Base-by-base conservation (phyloP, 768 basidiomycete species). In the Tephrocybe sp. region DNA sequence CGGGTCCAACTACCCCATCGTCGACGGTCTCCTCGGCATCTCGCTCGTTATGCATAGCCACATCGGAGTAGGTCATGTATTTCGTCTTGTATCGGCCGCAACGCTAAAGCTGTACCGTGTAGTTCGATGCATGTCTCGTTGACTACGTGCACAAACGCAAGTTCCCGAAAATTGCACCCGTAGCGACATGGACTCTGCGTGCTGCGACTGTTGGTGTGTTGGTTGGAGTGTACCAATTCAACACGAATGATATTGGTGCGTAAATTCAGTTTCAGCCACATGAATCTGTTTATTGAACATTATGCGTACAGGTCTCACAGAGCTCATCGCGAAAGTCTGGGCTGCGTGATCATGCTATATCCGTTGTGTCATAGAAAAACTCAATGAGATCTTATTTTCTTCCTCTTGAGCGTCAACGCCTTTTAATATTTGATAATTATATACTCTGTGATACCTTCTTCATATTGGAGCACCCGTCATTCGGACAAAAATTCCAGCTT, bases 171-270 rank as follows among this genome's bases (percentile, higher is more conserved):
- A 45, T 93, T 52, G 94, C 91, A 10, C 82, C 75, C 1, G 48
- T 85, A 40, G 61, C 68, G 11, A 83, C 74, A n/a, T 98, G 96
- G 96, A 67, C 75, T 7, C 75, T 98, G 49, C 80, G 93, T 41
- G 69, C 81, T 5, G 73, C 84, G 4, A 98, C 97, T 24, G 81
- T 86, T 33, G 92, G 85, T 18, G 84, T 89, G 4, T 77, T 94
- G 45, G 84, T 93, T 39, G 96, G 97, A 14, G 81, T 98, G 5
- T 99, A 97, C 74, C 89, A 97, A 69, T 98, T 98, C 77, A 98
- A 98, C 75, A 98, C 97, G 37, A 93, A 96, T 65, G 96, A 98
- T 66, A 85, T 99, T 56, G 95, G 97, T 97, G 60, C 58, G 90
- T 77, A 7, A 40, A 9, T 25, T 26, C 7, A 30, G 11, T 5